phyloP scores from a whole-genome alignment of 2,329 filamentous ascomycete genomes.

The Monosporascus sp. region DNA sequence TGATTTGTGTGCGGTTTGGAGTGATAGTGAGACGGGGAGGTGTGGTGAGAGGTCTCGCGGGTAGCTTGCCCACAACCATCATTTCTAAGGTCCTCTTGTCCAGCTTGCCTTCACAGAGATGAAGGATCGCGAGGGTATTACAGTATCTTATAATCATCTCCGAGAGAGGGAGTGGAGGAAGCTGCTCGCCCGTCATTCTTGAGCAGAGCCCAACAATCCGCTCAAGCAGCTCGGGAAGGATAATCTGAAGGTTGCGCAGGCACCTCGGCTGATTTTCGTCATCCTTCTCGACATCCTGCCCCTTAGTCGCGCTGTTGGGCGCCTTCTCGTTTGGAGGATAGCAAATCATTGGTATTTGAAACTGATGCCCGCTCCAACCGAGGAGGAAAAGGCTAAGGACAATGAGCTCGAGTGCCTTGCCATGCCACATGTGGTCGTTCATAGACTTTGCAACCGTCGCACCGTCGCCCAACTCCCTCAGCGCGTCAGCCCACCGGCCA shows the following conservation, averaged over 20 bases:
- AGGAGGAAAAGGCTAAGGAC: constrained; percentile 78
- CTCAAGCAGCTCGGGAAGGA: constrained; percentile 71
- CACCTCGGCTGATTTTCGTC: constrained; percentile 46
- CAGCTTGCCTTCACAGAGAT: constrained; percentile 60
- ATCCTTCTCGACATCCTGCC: constrained; percentile 31
- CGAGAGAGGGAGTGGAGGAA: constrained; percentile 66
- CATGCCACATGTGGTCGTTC: constrained; percentile 96
- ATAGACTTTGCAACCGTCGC: constrained; percentile 70
- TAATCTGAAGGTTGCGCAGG: constrained; percentile 47
- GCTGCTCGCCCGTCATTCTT: constrained; percentile 62
- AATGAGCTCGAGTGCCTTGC: constrained; percentile 87
- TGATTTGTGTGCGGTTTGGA: constrained; percentile 59
- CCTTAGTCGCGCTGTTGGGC: constrained; percentile 29
- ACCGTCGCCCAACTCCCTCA: constrained; percentile 78
- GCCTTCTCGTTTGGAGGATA: constrained; percentile 45
- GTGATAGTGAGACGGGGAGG: constrained; percentile 51
- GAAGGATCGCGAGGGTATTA: constrained; percentile 63
- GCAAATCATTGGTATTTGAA: constrained; percentile 63
- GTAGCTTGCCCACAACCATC: constrained; percentile 58
- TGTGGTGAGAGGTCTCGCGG: constrained; percentile 44
- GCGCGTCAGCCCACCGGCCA: constrained; percentile 83
- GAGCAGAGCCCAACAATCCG: constrained; percentile 71
- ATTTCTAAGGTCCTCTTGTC: constrained; percentile 57
- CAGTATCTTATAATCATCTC: constrained; percentile 71
- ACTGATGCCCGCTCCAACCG: constrained; percentile 79